Percentiles rank a stretch among this genome's conserved stretches.
These are phyloP conservation scores for Begonia fuchsioides DNA, from an alignment of 306 rosid genomes.

Conservation along the genomic window DNA sequence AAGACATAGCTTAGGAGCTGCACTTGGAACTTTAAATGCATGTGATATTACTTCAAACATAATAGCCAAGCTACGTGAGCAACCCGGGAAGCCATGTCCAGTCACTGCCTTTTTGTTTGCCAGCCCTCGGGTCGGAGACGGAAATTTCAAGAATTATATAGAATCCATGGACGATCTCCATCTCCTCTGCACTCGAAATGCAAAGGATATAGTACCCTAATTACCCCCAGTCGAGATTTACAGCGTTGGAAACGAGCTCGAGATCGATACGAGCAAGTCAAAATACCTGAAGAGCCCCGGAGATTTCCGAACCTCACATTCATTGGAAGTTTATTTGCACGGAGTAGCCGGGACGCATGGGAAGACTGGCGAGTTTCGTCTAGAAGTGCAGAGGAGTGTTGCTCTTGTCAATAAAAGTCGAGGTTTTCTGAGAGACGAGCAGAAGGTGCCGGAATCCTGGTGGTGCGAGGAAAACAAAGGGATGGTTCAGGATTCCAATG, in stretches of 20 bases:
- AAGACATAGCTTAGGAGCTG: conserved; percentile 88
- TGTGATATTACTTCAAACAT: conserved; percentile 37
- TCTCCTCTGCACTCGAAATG: conserved; percentile 24
- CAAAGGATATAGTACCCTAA: conserved; percentile 38
- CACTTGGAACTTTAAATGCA: conserved; percentile 52
- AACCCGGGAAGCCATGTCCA: conserved; percentile 28
- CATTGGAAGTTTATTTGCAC: conserved; percentile 53
- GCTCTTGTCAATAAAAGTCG: conserved; percentile 30
- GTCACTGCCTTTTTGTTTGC: conserved; percentile 45
- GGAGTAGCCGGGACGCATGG: conserved; percentile 74
- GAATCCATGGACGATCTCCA: conserved; percentile 16
- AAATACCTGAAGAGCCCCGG: conserved; percentile 49
- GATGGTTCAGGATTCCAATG: conserved; percentile 42
- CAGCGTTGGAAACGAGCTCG: conserved; percentile 38
- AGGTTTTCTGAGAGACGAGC: conserved; percentile 32
- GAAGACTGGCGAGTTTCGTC: conserved; percentile 21
- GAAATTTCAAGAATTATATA: conserved; percentile 13
- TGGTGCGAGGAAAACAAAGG: conserved; percentile 33
- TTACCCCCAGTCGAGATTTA: conserved; percentile 27
- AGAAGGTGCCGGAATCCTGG: conserved; percentile 35
- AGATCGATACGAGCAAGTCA: conserved; percentile 33
- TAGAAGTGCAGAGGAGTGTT: conserved; percentile 46
- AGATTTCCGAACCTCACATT: conserved; percentile 27
- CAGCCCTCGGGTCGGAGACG: conserved; percentile 43
- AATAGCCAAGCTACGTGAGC: conserved; percentile 16